Evolutionary conservation across 2,329 filamentous ascomycete genomes (phyloP), one percentile per base, ranked within the genome.

Genomic region (Drechslerella coelobrocha): DNA sequence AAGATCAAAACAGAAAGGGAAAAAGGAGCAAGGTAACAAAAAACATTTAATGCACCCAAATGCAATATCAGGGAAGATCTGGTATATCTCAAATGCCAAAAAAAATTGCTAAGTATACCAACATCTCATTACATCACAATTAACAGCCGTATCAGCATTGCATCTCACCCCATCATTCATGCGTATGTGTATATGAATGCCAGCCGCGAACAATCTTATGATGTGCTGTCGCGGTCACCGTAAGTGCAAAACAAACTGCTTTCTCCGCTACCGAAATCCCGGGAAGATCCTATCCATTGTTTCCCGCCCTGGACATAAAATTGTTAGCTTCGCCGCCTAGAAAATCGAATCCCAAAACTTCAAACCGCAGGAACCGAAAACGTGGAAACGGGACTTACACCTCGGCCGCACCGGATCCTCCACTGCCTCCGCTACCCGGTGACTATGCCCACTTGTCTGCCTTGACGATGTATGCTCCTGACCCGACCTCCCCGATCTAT

Each of bases 241-340:
- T 6, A 17, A 8, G 19, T n/a, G 7, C 19, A 17, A 6, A 21
- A 27, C 24, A 23, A 27, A 45, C 8, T 27, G 14, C 9, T 2
- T 12, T 61, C 23, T n/a, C 21, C 50, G 23, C 60, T 39, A 69
- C 48, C 65, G 56, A 26, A 69, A 69, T 29, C 65, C 65, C 6
- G 65, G 65, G 39, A 69, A 69, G 62, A 69, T 59, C 57, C 65
- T 69, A 62, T 69, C 53, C 65, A 69, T 69, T 2, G 65, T 62
- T 12, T 55, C 65, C 12, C 65, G 60, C 65, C 65, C 65, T 69
- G 50, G 14, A 27, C 23, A 6, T 34, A 8, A 5, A 34, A 37
- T 37, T 39, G 39, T 19, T 31, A 55, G 12, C 41, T 12, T 8
- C 34, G 29, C 24, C 39, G n/a, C 4, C 23, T 17, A 50, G 26